These are phyloP conservation scores for Jatropha podagrica DNA, from an alignment of 441 rosid species.

Conservation along the genomic window DNA sequence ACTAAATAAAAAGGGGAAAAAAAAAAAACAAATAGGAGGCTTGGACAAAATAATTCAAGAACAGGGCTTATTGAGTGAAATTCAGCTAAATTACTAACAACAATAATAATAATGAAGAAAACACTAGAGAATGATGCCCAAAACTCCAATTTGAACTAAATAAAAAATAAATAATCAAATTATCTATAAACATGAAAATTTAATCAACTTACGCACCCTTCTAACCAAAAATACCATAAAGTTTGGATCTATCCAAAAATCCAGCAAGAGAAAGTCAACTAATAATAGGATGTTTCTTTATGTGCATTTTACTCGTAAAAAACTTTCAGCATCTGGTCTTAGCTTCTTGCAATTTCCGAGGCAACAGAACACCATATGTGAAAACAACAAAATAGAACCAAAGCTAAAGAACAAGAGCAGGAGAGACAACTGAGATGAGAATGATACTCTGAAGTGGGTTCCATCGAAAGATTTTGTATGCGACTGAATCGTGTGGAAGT, in stretches of 20 bases:
- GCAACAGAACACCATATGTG: not conserved
- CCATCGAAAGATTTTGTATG: not conserved
- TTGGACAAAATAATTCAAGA: not conserved
- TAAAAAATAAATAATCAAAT: not conserved
- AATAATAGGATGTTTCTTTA: not conserved
- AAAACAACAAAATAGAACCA: not conserved
- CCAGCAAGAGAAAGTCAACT: not conserved
- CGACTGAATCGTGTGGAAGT: conserved; percentile 17
- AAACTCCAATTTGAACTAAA: not conserved
- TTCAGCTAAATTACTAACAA: not conserved
- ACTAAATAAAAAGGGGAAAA: too few species aligned
- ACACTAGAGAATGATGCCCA: not conserved
- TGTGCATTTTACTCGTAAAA: not conserved
- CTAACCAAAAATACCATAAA: not conserved
- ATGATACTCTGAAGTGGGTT: conserved; percentile 16
- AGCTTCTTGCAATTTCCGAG: not conserved
- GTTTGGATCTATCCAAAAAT: not conserved
- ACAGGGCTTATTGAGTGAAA: not conserved
- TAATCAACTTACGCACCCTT: too few species aligned
- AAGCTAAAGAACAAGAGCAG: not conserved
- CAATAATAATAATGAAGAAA: not conserved
- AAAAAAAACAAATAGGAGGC: too few species aligned
- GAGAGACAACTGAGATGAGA: not conserved
- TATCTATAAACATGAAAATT: not conserved
- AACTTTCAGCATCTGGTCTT: not conserved